Conservation (phyloP, 208 protist species). For the Trypanosoma rangeli region DNA sequence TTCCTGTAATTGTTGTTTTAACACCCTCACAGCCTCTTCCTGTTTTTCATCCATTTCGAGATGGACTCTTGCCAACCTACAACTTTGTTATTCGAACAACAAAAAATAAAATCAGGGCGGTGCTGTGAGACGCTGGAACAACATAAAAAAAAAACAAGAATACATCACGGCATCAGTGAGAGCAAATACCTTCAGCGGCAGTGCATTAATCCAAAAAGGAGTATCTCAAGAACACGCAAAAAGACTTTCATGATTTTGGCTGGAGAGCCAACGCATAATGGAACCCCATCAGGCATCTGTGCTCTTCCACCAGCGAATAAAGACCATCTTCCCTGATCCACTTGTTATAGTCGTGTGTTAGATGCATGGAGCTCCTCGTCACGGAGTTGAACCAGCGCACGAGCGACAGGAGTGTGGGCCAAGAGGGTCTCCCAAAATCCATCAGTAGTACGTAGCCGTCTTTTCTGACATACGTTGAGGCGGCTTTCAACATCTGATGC, state of each 20-base stretch:
- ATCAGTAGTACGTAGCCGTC: slow-evolving; percentile 73
- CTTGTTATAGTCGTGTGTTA: slow-evolving; percentile 73
- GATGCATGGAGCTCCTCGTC: slow-evolving; percentile 68
- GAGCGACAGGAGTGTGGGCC: slow-evolving; percentile 31
- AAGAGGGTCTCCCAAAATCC: slow-evolving; percentile 70
- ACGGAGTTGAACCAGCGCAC: slow-evolving; percentile 55
- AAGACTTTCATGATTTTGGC: slow-evolving; percentile 15
- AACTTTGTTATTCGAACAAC: slow-evolving; percentile 1
- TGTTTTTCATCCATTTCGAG: slow-evolving; percentile 26
- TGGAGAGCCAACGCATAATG: slow-evolving; percentile 63
- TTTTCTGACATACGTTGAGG: slow-evolving; percentile 43
- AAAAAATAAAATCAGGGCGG: slow-evolving; percentile 1
- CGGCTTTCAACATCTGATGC: slow-evolving; percentile 56
- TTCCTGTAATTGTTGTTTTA: slow-evolving; percentile 42
- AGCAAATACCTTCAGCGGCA: background rate
- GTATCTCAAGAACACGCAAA: slow-evolving; percentile 1
- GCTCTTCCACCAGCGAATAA: slow-evolving; percentile 63
- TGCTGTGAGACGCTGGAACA: background rate
- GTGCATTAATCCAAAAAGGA: background rate
- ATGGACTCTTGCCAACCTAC: background rate
- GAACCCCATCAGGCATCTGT: slow-evolving; percentile 58
- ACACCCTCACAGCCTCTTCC: slow-evolving; percentile 36
- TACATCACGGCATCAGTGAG: background rate
- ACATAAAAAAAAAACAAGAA: slow-evolving; percentile 1
- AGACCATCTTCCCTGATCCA: slow-evolving; percentile 71